phyloP scores from a whole-genome alignment of 768 basidiomycete genomes.

The Suillus subalutaceus region DNA sequence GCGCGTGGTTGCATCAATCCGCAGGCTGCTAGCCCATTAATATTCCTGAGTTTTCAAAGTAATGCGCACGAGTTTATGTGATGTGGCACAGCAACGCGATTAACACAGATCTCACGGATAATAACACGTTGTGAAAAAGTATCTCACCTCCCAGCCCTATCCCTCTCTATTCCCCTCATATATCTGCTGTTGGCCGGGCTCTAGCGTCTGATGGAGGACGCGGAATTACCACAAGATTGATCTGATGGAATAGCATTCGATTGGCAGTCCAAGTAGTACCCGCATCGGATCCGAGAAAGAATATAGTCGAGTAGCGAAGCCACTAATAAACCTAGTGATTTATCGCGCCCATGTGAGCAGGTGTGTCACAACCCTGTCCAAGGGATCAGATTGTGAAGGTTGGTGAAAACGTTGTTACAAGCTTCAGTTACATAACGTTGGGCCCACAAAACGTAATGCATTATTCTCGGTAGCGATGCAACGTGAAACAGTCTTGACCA shows the following conservation, averaged over 20 bases:
- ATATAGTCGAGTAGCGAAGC: background rate
- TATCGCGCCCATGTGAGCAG: background rate
- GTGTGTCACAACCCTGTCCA: background rate
- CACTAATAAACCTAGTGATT: background rate
- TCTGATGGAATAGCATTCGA: background rate
- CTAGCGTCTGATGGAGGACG: background rate
- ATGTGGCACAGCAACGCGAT: background rate
- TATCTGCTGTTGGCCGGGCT: background rate
- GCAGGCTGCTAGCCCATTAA: no score
- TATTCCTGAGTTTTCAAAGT: background rate
- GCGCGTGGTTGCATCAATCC: background rate
- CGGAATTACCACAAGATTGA: background rate
- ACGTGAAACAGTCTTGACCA: background rate
- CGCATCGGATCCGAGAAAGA: background rate
- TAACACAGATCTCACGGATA: background rate
- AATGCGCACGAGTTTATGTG: background rate
- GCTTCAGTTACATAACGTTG: background rate
- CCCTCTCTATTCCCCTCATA: background rate
- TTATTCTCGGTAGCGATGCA: no score
- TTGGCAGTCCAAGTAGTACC: background rate
- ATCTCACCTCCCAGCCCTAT: background rate
- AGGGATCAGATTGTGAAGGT: background rate
- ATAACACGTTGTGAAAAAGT: background rate
- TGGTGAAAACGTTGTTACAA: background rate
- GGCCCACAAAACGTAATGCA: no score